phyloP scores from a whole-genome alignment of 306 rosid species.

The Geum urbanum region DNA sequence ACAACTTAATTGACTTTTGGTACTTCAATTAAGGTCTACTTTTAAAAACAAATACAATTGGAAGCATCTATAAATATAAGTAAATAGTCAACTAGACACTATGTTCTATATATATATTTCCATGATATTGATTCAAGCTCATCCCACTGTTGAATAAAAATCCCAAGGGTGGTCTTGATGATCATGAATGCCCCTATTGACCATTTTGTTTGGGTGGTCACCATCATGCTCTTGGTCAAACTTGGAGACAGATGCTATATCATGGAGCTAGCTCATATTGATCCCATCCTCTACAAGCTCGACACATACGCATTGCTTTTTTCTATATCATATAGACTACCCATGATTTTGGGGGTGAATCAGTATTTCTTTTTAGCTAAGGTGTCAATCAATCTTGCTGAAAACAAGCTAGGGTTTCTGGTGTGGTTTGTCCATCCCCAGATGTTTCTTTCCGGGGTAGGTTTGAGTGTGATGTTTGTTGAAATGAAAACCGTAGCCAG shows the following conservation, averaged over 20 bases:
- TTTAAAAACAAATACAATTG: not conserved
- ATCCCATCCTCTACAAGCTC: constrained; percentile 32
- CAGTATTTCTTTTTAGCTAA: constrained; percentile 24
- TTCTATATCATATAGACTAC: not conserved
- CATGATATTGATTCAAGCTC: not conserved
- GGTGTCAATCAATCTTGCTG: constrained; percentile 36
- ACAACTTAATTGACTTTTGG: constrained; percentile 20
- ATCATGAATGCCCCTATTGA: constrained; percentile 21
- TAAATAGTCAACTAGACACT: constrained; percentile 20
- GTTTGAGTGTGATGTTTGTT: constrained; percentile 57
- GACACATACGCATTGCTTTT: constrained; percentile 23
- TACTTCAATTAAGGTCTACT: constrained; percentile 1
- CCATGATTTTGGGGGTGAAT: constrained; percentile 9
- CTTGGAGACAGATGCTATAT: constrained; percentile 13
- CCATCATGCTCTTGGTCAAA: constrained; percentile 17
- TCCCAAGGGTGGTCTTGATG: constrained; percentile 19
- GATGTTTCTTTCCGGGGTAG: constrained; percentile 61
- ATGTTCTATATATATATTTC: not conserved
- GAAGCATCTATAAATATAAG: not conserved
- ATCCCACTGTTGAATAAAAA: constrained; percentile 8
- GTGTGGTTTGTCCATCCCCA: constrained; percentile 48
- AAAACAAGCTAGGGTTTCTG: constrained; percentile 29
- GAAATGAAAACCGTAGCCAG: constrained; percentile 45
- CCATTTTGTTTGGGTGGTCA: constrained; percentile 14
- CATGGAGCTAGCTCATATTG: constrained; percentile 16